phyloP scores from a whole-genome alignment of 176 grass and related monocot species.

The Hordeum vulgare region DNA sequence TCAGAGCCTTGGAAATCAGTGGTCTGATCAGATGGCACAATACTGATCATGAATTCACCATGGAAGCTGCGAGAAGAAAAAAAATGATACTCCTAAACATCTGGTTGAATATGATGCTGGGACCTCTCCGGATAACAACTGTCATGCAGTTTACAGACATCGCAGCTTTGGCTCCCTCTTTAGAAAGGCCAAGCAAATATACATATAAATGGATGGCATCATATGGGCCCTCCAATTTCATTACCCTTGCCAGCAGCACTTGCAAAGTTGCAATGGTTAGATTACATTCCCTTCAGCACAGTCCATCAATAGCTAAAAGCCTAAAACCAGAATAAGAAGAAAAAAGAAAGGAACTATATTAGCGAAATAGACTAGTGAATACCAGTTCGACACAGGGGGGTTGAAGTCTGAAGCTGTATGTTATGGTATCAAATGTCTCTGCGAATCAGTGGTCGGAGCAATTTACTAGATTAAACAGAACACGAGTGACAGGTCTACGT shows the following conservation, averaged over 20 bases:
- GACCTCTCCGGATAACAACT: not conserved
- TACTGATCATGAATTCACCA: not conserved
- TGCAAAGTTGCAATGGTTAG: constrained; percentile 61
- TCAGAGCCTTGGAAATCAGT: constrained; percentile 39
- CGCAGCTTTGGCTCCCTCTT: constrained; percentile 45
- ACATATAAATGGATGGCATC: constrained; percentile 51
- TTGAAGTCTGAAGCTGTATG: not conserved
- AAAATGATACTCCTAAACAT: not conserved
- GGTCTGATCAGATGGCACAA: constrained; percentile 24
- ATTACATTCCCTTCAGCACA: constrained; percentile 76
- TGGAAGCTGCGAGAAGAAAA: not conserved
- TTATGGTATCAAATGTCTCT: not conserved
- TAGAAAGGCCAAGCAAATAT: constrained; percentile 58
- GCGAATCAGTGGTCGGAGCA: not conserved
- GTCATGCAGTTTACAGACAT: constrained; percentile 59
- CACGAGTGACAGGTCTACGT: not conserved
- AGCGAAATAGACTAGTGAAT: not conserved
- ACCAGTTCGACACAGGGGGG: not conserved
- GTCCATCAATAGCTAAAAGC: constrained; percentile 45
- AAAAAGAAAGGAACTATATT: not conserved
- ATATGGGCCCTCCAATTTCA: constrained; percentile 51
- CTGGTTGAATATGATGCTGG: not conserved
- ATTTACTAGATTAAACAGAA: not conserved
- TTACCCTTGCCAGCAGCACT: constrained; percentile 40
- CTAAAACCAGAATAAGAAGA: constrained; percentile 22